phyloP scores from a whole-genome alignment of 2,329 filamentous ascomycete species.

The Hypoxylon sp. region DNA sequence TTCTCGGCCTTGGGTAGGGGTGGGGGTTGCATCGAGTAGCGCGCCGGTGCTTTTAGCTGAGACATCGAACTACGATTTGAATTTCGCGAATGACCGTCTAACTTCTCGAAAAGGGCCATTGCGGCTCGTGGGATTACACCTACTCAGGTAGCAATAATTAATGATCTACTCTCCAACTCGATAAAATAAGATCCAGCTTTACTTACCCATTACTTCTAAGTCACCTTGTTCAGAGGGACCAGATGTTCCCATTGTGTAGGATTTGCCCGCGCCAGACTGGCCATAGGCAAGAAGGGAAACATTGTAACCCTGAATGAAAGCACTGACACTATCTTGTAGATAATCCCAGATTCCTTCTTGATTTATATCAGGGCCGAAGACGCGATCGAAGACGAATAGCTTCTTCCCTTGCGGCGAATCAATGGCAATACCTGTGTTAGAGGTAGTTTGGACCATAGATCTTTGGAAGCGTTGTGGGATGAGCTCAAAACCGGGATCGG shows the following conservation, averaged over 20 bases:
- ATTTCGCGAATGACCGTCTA: slow-evolving; percentile 64
- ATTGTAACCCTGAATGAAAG: slow-evolving; percentile 97
- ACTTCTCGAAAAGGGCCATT: slow-evolving; percentile 83
- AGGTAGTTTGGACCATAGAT: slow-evolving; percentile 89
- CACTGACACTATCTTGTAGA: slow-evolving; percentile 84
- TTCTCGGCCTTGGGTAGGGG: slow-evolving; percentile 65
- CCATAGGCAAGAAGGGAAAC: slow-evolving; percentile 96
- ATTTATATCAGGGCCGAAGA: slow-evolving; percentile 82
- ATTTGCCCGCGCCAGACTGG: slow-evolving; percentile 97
- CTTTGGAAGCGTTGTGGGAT: slow-evolving; percentile 95
- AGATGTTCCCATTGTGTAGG: slow-evolving; percentile 98
- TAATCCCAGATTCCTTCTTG: slow-evolving; percentile 97
- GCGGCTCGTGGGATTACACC: slow-evolving; percentile 96
- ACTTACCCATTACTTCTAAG: slow-evolving; percentile 78
- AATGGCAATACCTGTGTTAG: slow-evolving; percentile 83
- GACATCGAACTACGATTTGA: slow-evolving; percentile 73
- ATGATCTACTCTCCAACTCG: background rate
- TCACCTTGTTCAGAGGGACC: slow-evolving; percentile 81
- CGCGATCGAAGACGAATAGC: slow-evolving; percentile 94
- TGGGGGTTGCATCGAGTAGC: slow-evolving; percentile 74
- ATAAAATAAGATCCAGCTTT: background rate
- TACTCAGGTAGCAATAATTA: slow-evolving; percentile 49
- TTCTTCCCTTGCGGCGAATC: slow-evolving; percentile 93
- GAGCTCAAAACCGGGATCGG: slow-evolving; percentile 91
- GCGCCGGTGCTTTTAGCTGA: slow-evolving; percentile 79